Evolutionary conservation across 441 rosid species (phyloP).

Genomic region (Pelargonium citronellum): DNA sequence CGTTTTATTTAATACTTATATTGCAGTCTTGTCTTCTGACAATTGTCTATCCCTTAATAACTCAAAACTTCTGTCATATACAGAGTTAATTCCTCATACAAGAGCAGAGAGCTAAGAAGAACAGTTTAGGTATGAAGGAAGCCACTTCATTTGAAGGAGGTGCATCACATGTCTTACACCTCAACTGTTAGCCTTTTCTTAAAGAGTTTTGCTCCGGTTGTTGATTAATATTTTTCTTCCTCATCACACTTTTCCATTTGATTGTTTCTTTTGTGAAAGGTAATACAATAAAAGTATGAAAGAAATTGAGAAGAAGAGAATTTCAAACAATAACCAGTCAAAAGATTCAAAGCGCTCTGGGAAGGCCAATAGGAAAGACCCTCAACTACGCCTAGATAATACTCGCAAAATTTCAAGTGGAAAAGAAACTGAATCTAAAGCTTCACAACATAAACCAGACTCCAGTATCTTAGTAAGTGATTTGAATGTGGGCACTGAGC

Average conservation of each 20-base stretch:
- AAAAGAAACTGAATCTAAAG: constrained; percentile 36
- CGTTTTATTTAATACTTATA: neutral
- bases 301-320: constrained; percentile 47
- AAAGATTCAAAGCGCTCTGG: constrained; percentile 31
- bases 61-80: constrained; percentile 6
- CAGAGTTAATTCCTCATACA: constrained; percentile 15
- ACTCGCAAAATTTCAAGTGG: constrained; percentile 26
- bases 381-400: constrained; percentile 30
- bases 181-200: constrained; percentile 1
- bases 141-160: constrained; percentile 9
- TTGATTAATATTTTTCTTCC: constrained; percentile 11
- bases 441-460: constrained; percentile 31
- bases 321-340: constrained; percentile 31
- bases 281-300: constrained; percentile 31
- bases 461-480: constrained; percentile 36
- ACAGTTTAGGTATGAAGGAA: constrained; percentile 6
- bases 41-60: neutral
- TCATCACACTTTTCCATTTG: constrained; percentile 20
- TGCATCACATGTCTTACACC: neutral
- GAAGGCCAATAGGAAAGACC: constrained; percentile 36
- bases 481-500: constrained; percentile 39
- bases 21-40: constrained; percentile 5
- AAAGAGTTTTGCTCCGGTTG: neutral
- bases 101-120: neutral
- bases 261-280: constrained; percentile 21